Conservation (phyloP, 371 early-diverging fungal genomes). For the Zychaea mexicana region DNA sequence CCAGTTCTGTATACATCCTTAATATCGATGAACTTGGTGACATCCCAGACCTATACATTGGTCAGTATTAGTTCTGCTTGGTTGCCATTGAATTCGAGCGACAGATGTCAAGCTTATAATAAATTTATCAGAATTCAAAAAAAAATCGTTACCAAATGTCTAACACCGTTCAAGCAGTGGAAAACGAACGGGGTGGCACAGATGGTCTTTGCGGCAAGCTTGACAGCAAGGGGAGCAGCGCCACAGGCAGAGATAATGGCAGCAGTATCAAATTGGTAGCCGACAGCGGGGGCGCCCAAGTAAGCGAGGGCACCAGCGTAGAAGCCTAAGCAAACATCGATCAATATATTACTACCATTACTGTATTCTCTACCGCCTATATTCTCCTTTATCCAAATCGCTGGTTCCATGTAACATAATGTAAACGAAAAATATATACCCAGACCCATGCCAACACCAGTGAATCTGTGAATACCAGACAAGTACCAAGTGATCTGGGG, state of each 20-base stretch:
- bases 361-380: background rate
- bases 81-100: too few relatives aligned
- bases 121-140: background rate
- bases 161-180: constrained; percentile 87
- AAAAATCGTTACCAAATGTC: constrained; percentile 76
- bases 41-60: constrained; percentile 80
- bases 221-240: constrained; percentile 47
- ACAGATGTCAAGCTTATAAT: too few relatives aligned
- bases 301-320: constrained; percentile 73
- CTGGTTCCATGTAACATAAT: too few relatives aligned
- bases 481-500: constrained; percentile 86
- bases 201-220: constrained; percentile 44
- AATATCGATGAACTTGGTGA: constrained; percentile 64
- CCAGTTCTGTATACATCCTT: constrained; percentile 86
- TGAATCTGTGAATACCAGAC: constrained; percentile 79
- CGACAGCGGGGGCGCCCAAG: constrained; percentile 55
- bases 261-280: constrained; percentile 65
- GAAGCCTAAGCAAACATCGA: constrained; percentile 43
- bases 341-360: background rate
- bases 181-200: constrained; percentile 78
- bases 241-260: constrained; percentile 54
- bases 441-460: constrained; percentile 77
- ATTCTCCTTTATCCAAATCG: background rate
- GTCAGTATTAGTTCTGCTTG: background rate
- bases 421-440: constrained; percentile 52